Evolutionary conservation across 768 basidiomycete species (phyloP).

Genomic region (Clavulina sp.): DNA sequence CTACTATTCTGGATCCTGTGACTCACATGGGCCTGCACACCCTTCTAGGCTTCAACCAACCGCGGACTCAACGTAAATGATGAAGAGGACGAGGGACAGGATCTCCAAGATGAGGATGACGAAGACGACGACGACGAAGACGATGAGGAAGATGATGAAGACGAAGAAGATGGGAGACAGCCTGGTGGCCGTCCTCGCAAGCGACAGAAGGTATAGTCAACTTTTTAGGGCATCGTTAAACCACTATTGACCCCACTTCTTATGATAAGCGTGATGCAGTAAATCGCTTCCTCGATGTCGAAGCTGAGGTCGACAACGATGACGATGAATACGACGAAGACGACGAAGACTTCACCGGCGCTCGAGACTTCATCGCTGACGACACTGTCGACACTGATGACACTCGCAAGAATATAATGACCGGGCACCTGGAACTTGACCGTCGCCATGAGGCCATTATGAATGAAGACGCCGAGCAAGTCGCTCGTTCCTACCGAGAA

Average conservation of each 20-base stretch:
- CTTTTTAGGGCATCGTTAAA: constrained; percentile 4
- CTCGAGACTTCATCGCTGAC: constrained; percentile 26
- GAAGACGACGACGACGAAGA: constrained; percentile 42
- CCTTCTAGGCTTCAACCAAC: too few species aligned
- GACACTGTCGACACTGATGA: constrained; percentile 27
- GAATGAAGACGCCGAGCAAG: constrained; percentile 64
- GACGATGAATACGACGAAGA: constrained; percentile 87
- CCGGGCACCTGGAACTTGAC: constrained; percentile 52
- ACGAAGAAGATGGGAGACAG: constrained; percentile 37
- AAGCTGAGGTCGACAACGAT: constrained; percentile 92
- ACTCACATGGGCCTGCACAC: too few species aligned
- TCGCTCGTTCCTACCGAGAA: constrained; percentile 64
- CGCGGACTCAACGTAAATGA: too few species aligned
- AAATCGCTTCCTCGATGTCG: constrained; percentile 84
- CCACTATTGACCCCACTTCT: neutral
- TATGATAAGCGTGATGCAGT: constrained; percentile 37
- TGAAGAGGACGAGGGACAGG: constrained; percentile 24
- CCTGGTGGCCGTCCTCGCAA: constrained; percentile 29
- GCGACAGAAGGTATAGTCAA: neutral
- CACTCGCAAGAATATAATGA: constrained; percentile 23
- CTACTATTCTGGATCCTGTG: too few species aligned
- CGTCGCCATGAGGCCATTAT: constrained; percentile 50
- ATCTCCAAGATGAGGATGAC: constrained; percentile 36
- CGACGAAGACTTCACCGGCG: constrained; percentile 31
- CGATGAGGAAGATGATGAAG: constrained; percentile 23